Base-by-base conservation (phyloP, 306 rosid species). In the Vigna nakashimae region DNA sequence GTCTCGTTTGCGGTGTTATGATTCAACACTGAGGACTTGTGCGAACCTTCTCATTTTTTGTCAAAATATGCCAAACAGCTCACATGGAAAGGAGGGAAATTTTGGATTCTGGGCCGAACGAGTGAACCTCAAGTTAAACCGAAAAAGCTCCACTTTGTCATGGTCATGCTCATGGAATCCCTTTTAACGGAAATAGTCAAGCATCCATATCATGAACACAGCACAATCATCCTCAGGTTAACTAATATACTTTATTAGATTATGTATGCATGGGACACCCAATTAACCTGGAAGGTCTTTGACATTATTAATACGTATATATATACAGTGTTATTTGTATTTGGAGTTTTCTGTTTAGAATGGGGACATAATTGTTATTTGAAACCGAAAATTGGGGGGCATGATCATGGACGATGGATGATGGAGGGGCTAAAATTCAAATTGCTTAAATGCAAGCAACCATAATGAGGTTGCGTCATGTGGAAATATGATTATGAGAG, bases 41-140 rank as follows among this genome's bases (percentile, higher is more conserved):
- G 75, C 71, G 83, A 87, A 87, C 76, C 81, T 89, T 87, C 82
- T 74, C 77, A 38, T 72, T 84, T 55, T 68, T 82, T 80, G 87
- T 87, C 86, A 74, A 82, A 72, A 71, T 56, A 73, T 9, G 48
- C 45, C 77, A 53, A 80, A 68, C 75, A 32, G 6, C 36, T 43
- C 73, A 60, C 82, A 84, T 81, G 75, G 65, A 81, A 91, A 86
- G 83, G 71, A 53, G 76, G 26, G 74, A 50, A 43, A 45, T 71
- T 77, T 78, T 86, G 84, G 86, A 83, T 75, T 86, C 76, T 66
- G 58, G 17, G 58, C 81, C 13, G 73, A 60, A 75, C 49, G 2
- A 79, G 65, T 24, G 68, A 73, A 82, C 67, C 71, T 79, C 68
- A 42, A 73, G 70, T 48, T 56, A 46, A 45, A 65, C 75, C 14